phyloP scores from a whole-genome alignment of 495 filamentous ascomycete species.

The Hypoxylon intermedium region DNA sequence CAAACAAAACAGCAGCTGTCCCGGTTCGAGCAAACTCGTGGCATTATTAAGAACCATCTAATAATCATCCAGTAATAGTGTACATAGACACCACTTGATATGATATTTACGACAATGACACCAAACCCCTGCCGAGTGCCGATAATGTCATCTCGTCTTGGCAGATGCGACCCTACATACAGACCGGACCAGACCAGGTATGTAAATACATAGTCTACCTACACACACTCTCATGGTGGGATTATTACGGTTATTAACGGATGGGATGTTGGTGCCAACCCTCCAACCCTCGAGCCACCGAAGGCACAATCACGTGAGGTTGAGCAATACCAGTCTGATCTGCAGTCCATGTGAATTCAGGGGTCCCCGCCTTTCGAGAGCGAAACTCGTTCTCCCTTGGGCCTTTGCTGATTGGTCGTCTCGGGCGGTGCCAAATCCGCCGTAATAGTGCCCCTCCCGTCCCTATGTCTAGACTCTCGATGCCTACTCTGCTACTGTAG shows the following conservation, averaged over 20 bases:
- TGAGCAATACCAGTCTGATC: background rate
- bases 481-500: no score
- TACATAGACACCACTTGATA: no score
- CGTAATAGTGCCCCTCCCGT: no score
- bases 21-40: no score
- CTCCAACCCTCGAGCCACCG: background rate
- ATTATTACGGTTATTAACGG: conserved; percentile 25
- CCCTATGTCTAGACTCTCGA: no score
- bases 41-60: no score
- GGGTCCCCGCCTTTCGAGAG: conserved; percentile 28
- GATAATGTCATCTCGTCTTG: conserved; percentile 5
- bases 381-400: background rate
- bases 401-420: conserved; percentile 19
- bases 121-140: conserved; percentile 8
- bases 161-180: conserved; percentile 9
- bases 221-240: conserved; percentile 5
- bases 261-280: background rate
- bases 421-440: conserved; percentile 21
- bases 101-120: background rate
- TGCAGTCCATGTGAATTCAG: conserved; percentile 16
- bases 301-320: conserved; percentile 17
- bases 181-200: no score
- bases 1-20: no score
- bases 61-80: no score
- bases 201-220: conserved; percentile 5